Percentiles rank a stretch among this genome's conserved stretches.
Conservation (phyloP, 768 basidiomycete species). For the Filobasidium floriforme region DNA sequence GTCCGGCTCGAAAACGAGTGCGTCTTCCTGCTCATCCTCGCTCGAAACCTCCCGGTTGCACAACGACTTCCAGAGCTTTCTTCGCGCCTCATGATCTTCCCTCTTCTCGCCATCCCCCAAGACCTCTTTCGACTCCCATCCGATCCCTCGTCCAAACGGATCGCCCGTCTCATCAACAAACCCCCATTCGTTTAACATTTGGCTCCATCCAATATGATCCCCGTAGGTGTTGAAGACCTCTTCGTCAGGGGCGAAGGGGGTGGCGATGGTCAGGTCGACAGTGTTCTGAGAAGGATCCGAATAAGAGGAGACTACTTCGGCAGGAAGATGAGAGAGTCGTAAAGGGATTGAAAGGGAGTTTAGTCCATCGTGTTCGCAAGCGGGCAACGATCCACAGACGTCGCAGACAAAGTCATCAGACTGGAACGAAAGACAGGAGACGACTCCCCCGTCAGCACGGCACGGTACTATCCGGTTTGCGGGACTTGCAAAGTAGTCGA, state of each 20-base stretch:
- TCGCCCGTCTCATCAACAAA: slow-evolving; percentile 24
- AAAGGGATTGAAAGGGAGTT: neutral
- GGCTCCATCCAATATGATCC: slow-evolving; percentile 27
- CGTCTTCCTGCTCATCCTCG: neutral
- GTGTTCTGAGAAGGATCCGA: slow-evolving; percentile 20
- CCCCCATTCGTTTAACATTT: slow-evolving; percentile 31
- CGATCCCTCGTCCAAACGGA: slow-evolving; percentile 9
- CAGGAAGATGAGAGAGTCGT: slow-evolving; percentile 18
- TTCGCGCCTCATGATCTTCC: slow-evolving; percentile 12
- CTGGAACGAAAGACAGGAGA: too few species aligned
- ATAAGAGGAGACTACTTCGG: slow-evolving; percentile 12
- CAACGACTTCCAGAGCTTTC: slow-evolving; percentile 15
- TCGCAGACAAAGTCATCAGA: slow-evolving; percentile 35
- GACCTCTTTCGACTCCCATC: slow-evolving; percentile 17
- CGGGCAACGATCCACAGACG: slow-evolving; percentile 28
- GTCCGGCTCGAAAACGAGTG: slow-evolving; percentile 6
- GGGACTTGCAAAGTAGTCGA: neutral
- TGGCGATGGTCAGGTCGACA: slow-evolving; percentile 29
- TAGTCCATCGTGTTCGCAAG: slow-evolving; percentile 25
- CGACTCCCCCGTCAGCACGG: too few species aligned
- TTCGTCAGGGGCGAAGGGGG: slow-evolving; percentile 21
- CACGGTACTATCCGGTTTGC: too few species aligned
- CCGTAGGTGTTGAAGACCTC: slow-evolving; percentile 33
- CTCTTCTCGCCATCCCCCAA: slow-evolving; percentile 9
- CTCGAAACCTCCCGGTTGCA: slow-evolving; percentile 3